A percentile compares a stretch with the other conserved stretches of the same genome.
Conservation (phyloP, 192 early-diverging fungal genomes). For the Physocladia obscura region DNA sequence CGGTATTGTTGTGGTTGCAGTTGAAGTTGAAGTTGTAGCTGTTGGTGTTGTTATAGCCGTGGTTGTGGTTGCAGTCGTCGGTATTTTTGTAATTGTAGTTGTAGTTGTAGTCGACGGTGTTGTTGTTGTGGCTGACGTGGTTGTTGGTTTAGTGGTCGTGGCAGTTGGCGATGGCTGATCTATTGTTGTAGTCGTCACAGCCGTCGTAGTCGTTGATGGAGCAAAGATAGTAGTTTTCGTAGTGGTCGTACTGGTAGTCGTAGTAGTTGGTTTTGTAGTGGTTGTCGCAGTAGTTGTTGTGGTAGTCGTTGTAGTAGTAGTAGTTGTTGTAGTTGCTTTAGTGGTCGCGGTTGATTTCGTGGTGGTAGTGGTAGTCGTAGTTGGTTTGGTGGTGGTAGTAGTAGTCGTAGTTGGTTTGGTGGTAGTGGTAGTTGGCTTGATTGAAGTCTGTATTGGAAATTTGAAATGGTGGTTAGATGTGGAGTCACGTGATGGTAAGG, state of each 20-base stretch:
- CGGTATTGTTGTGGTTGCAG: neutral
- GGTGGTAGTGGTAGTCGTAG: neutral
- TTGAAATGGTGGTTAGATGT: no score
- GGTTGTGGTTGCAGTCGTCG: neutral
- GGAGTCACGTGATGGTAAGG: no score
- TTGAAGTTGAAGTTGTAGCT: neutral
- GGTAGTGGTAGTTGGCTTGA: neutral
- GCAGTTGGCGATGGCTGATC: neutral
- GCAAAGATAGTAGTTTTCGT: neutral
- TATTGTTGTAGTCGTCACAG: neutral
- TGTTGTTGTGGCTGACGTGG: neutral
- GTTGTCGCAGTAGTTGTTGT: neutral
- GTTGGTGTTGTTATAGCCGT: neutral
- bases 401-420: constrained; percentile 6
- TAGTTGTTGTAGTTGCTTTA: neutral
- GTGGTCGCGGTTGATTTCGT: neutral
- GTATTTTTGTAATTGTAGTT: neutral
- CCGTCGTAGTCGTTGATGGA: neutral
- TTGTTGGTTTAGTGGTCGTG: neutral
- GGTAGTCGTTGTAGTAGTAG: neutral
- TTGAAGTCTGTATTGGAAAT: constrained; percentile 3
- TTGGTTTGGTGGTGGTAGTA: neutral
- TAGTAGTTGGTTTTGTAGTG: neutral
- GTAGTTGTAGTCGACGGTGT: neutral
- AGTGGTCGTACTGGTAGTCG: neutral